Evolutionary conservation across 2,329 filamentous ascomycete genomes (phyloP), one percentile per base, ranked within the genome.

Genomic region (Metarhizium rileyi): DNA sequence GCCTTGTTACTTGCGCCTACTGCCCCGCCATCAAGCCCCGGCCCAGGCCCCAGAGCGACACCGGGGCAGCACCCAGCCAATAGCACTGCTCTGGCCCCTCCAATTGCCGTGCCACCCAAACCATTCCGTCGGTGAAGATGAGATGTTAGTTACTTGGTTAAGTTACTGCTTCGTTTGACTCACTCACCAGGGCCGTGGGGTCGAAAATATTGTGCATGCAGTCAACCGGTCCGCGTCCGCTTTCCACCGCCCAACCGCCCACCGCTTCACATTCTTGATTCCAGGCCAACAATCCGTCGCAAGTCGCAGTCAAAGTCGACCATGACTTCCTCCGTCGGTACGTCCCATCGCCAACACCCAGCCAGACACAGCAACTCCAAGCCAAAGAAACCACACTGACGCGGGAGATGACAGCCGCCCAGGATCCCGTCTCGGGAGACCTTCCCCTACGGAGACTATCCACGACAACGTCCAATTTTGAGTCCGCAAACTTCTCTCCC

Each of bases 391-490:
- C 20, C 23, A 40, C 44, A 40, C 44, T 50, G 36, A 49, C 30
- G 28, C 18, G 4, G n/a, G n/a, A 42, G 18, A 23, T 26, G 18
- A 18, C 23, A 41, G 40, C 40, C 42, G 50, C 23, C 44, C 12
- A 23, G n/a, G 42, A 16, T 8, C n/a, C 50, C 42, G 27, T 36
- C 46, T 42, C 36, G 42, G 49, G 26, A 40, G 46, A 45, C 18
- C 41, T 51, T 28, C 47, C 49, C 23, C 28, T 47, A 33, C 50
- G 44, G 23, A 51, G 51, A 48, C 44, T 50, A 22, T 42, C 52
- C 20, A 30, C 54, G 25, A 52, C 57, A 20, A 55, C 49, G 16
- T 33, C 54, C 45, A 52, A 57, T 44, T 64, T 64, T 25, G 61
- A 63, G 61, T 63, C 18, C 49, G 61, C 53, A 25, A 16, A 20